Base-by-base conservation (phyloP, 768 basidiomycete genomes). In the Dentipellis sp. region DNA sequence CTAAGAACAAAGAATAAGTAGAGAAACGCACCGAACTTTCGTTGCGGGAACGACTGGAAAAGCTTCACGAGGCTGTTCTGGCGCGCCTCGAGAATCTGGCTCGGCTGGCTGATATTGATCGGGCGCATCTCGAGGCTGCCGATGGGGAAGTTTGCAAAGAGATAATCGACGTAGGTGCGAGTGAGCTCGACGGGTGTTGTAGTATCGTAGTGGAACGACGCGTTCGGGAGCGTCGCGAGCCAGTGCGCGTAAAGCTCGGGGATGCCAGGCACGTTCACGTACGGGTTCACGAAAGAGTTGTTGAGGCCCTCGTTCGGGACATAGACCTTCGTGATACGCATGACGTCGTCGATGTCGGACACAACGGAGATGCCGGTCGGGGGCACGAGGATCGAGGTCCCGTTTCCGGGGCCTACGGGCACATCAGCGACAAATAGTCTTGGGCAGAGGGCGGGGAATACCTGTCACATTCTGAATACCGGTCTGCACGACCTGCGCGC, bases 141-240 rank as follows among this genome's bases (percentile, higher is more conserved):
- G 2, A 63, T 58, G 11, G 69, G 68, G 58, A 68, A 71, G 55
- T 64, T 66, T 51, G 53, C 60, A 52, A 62, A 69, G 23, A 67
- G 58, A 58, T 67, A 69, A 23, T 69, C 60, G 48, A 69, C 67
- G 52, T 71, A 71, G n/a, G 62, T 64, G 14, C 67, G 59, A 17
- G 69, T 67, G 50, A 69, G 56, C 55, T 67, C 65, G 42, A 70
- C 67, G 17, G 69, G 68, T 34, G 67, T 68, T 37, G 69, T 71
- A 4, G 68, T 71, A 40, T 70, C 66, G 58, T 71, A 71, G 60
- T 71, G 69, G 64, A 71, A 71, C 22, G 69, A 65, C 14, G 59
- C 61, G 22, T 60, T 51, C 19, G 65, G 64, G 9, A 66, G 59
- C 14, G 56, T 52, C 48, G 60, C 57, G 38, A 56, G 56, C 67